A percentile compares a stretch with the other conserved stretches of the same genome.
phyloP scores from a whole-genome alignment of 805 yeast species.

The Candida ulmi region DNA sequence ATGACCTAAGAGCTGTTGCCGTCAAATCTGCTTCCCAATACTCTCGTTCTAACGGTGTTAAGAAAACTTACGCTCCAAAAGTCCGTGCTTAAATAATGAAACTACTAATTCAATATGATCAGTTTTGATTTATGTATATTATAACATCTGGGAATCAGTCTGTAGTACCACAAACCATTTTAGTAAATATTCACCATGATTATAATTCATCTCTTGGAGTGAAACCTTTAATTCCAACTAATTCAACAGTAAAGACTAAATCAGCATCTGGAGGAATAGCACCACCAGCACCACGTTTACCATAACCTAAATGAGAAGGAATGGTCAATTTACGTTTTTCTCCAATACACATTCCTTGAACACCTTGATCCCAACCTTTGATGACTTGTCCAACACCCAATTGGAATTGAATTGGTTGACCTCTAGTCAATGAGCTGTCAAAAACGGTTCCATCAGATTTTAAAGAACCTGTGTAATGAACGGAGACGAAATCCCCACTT shows the following conservation, averaged over 20 bases:
- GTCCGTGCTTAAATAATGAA: conserved; percentile 3
- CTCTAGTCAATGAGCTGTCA: conserved; percentile 66
- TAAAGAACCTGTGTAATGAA: conserved; percentile 75
- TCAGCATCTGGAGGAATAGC: conserved; percentile 77
- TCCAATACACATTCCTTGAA: conserved; percentile 74
- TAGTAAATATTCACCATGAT: too few relatives aligned
- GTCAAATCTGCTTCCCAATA: conserved; percentile 40
- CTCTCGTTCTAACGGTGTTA: conserved; percentile 33
- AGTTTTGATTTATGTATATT: conserved; percentile 1
- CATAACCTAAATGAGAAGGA: conserved; percentile 78
- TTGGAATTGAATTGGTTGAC: conserved; percentile 61
- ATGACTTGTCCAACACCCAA: conserved; percentile 80
- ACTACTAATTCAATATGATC: neutral
- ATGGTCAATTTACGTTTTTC: conserved; percentile 76
- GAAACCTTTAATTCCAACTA: conserved; percentile 47
- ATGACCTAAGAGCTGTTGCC: conserved; percentile 43
- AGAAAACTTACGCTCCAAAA: conserved; percentile 27
- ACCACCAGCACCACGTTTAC: conserved; percentile 68
- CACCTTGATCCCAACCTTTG: conserved; percentile 88
- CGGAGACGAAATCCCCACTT: conserved; percentile 62
- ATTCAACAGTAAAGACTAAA: conserved; percentile 59
- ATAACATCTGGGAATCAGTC: too few relatives aligned
- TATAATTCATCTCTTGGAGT: conserved; percentile 16
- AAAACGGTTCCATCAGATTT: conserved; percentile 59
- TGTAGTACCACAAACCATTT: too few relatives aligned